These are phyloP conservation scores for Houttuynia cordata DNA, from an alignment of 164 flowering plant species.

Conservation along the genomic window DNA sequence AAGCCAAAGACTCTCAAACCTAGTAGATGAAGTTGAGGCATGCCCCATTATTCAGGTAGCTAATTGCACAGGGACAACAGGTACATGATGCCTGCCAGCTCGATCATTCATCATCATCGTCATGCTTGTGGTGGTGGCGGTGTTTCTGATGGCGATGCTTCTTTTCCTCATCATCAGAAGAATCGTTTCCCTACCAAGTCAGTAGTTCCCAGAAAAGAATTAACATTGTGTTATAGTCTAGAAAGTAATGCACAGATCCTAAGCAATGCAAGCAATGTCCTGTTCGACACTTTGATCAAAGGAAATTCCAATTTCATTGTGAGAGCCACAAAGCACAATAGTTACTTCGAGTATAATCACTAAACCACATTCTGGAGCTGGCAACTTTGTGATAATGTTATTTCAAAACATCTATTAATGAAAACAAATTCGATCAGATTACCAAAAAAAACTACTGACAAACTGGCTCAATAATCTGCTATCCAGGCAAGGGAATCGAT, in stretches of 20 bases:
- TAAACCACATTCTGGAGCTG: too few species aligned
- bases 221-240: background rate
- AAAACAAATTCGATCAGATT: too few species aligned
- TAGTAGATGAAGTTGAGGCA: background rate
- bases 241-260: background rate
- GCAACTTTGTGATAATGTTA: too few species aligned
- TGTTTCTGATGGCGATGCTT: background rate
- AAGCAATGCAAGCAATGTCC: background rate
- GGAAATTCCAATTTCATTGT: too few species aligned
- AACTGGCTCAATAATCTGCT: too few species aligned
- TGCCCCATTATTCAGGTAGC: background rate
- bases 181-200: background rate
- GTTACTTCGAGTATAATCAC: too few species aligned
- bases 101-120: background rate
- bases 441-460: too few species aligned
- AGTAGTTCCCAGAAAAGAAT: background rate
- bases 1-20: background rate
- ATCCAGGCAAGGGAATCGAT: too few species aligned
- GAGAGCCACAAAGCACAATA: too few species aligned
- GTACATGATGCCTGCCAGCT: background rate
- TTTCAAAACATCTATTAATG: too few species aligned
- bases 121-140: conserved; percentile 1
- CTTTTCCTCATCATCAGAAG: conserved; percentile 2
- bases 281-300: too few species aligned
- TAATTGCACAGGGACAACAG: background rate